Evolutionary conservation across 208 protist genomes (phyloP).

Genomic region (Leishmania lainsoni): DNA sequence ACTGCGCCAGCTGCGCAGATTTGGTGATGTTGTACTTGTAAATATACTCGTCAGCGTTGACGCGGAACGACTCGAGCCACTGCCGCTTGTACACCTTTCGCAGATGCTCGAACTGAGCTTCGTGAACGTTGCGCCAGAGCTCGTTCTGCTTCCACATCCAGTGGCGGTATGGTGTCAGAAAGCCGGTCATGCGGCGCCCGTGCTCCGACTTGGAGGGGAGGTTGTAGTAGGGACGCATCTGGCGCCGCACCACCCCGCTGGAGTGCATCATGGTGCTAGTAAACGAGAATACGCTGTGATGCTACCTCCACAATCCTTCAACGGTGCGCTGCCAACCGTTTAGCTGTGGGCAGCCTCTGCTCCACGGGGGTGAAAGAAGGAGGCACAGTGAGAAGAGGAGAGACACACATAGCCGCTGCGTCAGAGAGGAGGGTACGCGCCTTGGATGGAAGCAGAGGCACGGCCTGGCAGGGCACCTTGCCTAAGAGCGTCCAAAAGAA

Average conservation of each 20-base stretch:
- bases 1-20: conserved; percentile 85
- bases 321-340: neutral
- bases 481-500: neutral
- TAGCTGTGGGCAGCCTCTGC: neutral
- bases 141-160: conserved; percentile 95
- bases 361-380: neutral
- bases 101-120: conserved; percentile 93
- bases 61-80: conserved; percentile 91
- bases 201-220: conserved; percentile 85
- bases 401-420: neutral
- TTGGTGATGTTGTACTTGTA: conserved; percentile 95
- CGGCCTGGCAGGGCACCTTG: neutral
- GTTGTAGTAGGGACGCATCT: conserved; percentile 89
- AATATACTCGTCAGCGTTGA: conserved; percentile 94
- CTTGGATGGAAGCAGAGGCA: neutral
- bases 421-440: neutral
- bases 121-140: conserved; percentile 91
- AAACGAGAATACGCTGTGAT: neutral
- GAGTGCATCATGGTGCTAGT: conserved; percentile 44
- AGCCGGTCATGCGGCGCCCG: conserved; percentile 88
- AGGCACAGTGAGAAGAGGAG: neutral
- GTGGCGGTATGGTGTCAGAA: conserved; percentile 88
- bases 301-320: neutral
- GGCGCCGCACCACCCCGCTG: conserved; percentile 35
- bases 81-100: conserved; percentile 92